Evolutionary conservation across 768 basidiomycete species (phyloP).

Genomic region (Tricholoma sp.): DNA sequence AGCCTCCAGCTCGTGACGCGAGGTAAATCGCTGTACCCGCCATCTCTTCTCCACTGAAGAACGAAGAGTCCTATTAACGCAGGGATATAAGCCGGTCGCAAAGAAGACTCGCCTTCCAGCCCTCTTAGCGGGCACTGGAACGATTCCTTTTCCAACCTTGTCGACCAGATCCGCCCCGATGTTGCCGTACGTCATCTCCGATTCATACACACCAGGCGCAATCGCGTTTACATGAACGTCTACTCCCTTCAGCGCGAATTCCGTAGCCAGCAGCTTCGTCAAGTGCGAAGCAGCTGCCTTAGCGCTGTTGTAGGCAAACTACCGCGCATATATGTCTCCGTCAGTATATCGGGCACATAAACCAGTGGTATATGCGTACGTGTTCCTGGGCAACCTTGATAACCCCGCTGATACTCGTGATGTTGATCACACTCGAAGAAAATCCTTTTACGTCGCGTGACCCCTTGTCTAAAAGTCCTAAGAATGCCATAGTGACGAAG

Average conservation of each 20-base stretch:
- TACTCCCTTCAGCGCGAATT: constrained; percentile 63
- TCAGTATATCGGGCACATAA: neutral
- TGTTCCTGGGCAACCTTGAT: constrained; percentile 71
- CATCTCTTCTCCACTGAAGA: constrained; percentile 59
- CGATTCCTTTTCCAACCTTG: constrained; percentile 52
- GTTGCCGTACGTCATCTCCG: constrained; percentile 63
- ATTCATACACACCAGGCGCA: constrained; percentile 72
- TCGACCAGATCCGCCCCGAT: constrained; percentile 37
- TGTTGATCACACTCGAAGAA: constrained; percentile 68
- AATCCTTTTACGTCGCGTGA: constrained; percentile 52
- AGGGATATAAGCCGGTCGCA: neutral
- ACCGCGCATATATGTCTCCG: neutral
- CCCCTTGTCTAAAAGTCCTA: constrained; percentile 71
- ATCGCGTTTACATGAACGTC: constrained; percentile 71
- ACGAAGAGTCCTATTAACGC: neutral
- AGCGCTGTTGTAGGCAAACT: constrained; percentile 82
- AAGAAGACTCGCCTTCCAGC: constrained; percentile 38
- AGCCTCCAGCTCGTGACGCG: constrained; percentile 66
- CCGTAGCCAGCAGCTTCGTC: constrained; percentile 73
- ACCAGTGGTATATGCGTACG: constrained; percentile 44
- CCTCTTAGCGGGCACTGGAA: constrained; percentile 39
- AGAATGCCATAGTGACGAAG: constrained; percentile 72
- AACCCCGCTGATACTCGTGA: constrained; percentile 72
- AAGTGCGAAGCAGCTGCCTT: constrained; percentile 76
- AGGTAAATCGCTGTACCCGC: constrained; percentile 76